Conservation (phyloP, 768 basidiomycete genomes). For the Pleurotus platypus region DNA sequence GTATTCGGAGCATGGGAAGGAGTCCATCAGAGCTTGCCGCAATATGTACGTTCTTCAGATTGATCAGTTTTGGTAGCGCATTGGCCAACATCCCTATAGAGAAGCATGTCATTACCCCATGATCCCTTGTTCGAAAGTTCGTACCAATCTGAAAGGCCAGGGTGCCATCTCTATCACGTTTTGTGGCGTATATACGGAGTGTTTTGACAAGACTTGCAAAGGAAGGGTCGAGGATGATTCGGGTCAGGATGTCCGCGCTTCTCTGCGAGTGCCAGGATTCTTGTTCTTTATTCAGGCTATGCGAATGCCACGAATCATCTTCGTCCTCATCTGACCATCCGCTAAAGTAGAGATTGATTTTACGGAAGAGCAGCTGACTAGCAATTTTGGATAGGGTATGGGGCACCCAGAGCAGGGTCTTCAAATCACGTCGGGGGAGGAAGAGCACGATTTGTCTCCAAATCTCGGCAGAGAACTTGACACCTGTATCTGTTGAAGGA, state of each 20-base stretch:
- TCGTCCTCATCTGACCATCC: slow-evolving; percentile 26
- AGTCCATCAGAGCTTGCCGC: slow-evolving; percentile 55
- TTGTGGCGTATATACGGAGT: slow-evolving; percentile 54
- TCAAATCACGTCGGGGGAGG: slow-evolving; percentile 63
- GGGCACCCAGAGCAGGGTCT: slow-evolving; percentile 59
- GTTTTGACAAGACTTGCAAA: slow-evolving; percentile 60
- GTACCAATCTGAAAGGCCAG: slow-evolving; percentile 65
- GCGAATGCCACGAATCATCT: slow-evolving; percentile 13
- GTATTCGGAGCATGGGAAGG: slow-evolving; percentile 44
- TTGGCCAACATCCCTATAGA: slow-evolving; percentile 63
- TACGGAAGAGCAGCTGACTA: slow-evolving; percentile 61
- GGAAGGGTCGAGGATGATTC: slow-evolving; percentile 55
- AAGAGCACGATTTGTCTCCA: slow-evolving; percentile 67
- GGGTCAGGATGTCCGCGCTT: slow-evolving; percentile 67
- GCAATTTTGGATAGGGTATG: slow-evolving; percentile 67
- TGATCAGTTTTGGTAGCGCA: slow-evolving; percentile 58
- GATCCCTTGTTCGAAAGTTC: slow-evolving; percentile 3
- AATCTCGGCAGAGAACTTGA: slow-evolving; percentile 63
- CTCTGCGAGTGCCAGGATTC: slow-evolving; percentile 57
- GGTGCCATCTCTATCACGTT: slow-evolving; percentile 41
- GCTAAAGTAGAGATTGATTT: slow-evolving; percentile 59
- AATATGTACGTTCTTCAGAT: slow-evolving; percentile 58
- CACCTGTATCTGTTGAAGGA: slow-evolving; percentile 38
- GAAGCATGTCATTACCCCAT: neutral
- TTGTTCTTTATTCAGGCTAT: slow-evolving; percentile 24